A percentile compares a stretch with the other conserved stretches of the same genome.
These are phyloP conservation scores for Xylaria sp. DNA, from an alignment of 2,329 filamentous ascomycete species.

Conservation along the genomic window DNA sequence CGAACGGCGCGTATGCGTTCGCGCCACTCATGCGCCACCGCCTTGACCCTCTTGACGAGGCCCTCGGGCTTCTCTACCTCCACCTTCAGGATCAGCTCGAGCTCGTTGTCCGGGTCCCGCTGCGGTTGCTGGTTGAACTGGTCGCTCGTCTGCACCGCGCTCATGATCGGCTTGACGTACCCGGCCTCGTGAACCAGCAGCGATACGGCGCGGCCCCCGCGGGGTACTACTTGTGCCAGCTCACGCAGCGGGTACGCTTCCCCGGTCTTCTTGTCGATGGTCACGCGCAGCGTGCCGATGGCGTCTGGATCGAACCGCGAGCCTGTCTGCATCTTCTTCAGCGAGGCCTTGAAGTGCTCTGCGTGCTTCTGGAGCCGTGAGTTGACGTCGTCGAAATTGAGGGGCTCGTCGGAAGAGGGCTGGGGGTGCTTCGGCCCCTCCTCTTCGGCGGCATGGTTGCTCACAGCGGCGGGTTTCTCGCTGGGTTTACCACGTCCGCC, in stretches of 20 bases:
- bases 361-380: slow-evolving; percentile 50
- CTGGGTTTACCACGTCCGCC: neutral
- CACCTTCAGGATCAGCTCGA: slow-evolving; percentile 61
- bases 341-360: slow-evolving; percentile 47
- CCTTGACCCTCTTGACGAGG: slow-evolving; percentile 50
- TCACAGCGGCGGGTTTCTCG: neutral
- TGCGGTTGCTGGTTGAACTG: slow-evolving; percentile 68
- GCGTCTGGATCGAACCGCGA: slow-evolving; percentile 59
- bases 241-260: slow-evolving; percentile 57
- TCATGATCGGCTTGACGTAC: slow-evolving; percentile 61
- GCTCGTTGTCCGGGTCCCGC: slow-evolving; percentile 61
- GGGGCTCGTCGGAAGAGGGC: slow-evolving; percentile 50
- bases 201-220: slow-evolving; percentile 46
- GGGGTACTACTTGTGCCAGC: slow-evolving; percentile 60
- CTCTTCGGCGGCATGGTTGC: slow-evolving; percentile 4
- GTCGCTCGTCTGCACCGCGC: slow-evolving; percentile 56
- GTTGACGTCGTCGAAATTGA: slow-evolving; percentile 56
- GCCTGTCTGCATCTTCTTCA: slow-evolving; percentile 52
- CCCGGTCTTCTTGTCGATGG: slow-evolving; percentile 39
- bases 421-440: slow-evolving; percentile 37
- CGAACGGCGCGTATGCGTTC: slow-evolving; percentile 55
- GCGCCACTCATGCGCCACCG: slow-evolving; percentile 56
- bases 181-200: slow-evolving; percentile 48
- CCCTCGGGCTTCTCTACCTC: slow-evolving; percentile 59
- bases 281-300: slow-evolving; percentile 53